Percentiles rank a stretch among this genome's conserved stretches.
These are phyloP conservation scores for Candida morakotiae DNA, from an alignment of 805 yeast genomes.

Conservation along the genomic window DNA sequence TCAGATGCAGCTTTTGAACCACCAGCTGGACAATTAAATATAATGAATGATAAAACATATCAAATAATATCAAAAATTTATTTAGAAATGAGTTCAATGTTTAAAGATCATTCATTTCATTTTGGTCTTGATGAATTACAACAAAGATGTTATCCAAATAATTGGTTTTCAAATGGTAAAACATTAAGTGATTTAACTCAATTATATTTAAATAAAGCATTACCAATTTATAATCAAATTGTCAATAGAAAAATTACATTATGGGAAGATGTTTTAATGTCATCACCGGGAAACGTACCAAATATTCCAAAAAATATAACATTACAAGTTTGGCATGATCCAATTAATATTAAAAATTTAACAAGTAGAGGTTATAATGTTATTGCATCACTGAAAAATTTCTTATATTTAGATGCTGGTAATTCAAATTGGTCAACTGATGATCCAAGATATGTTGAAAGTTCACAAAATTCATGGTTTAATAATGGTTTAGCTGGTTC, in stretches of 20 bases:
- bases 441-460: slow-evolving; percentile 28
- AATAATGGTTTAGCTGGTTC: slow-evolving; percentile 31
- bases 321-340: slow-evolving; percentile 32
- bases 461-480: slow-evolving; percentile 17
- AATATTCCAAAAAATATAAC: slow-evolving; percentile 26
- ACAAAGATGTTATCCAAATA: slow-evolving; percentile 22
- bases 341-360: slow-evolving; percentile 20
- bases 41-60: slow-evolving; percentile 26
- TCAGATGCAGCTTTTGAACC: slow-evolving; percentile 34
- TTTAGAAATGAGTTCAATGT: slow-evolving; percentile 26
- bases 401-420: slow-evolving; percentile 40
- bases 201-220: slow-evolving; percentile 30
- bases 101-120: slow-evolving; percentile 36
- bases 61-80: slow-evolving; percentile 29
- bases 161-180: slow-evolving; percentile 22
- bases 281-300: slow-evolving; percentile 18
- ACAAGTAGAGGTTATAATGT: slow-evolving; percentile 34
- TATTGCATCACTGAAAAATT: slow-evolving; percentile 29
- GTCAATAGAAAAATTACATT: slow-evolving; percentile 18
- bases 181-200: slow-evolving; percentile 27
- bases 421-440: slow-evolving; percentile 32
- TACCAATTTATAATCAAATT: slow-evolving; percentile 27
- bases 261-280: slow-evolving; percentile 39
- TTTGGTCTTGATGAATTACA: slow-evolving; percentile 39
- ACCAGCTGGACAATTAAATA: slow-evolving; percentile 39